Percentiles rank a stretch among this genome's conserved stretches.
These are phyloP conservation scores for Ramalina peruviana DNA, from an alignment of 495 filamentous ascomycete genomes.

Conservation along the genomic window DNA sequence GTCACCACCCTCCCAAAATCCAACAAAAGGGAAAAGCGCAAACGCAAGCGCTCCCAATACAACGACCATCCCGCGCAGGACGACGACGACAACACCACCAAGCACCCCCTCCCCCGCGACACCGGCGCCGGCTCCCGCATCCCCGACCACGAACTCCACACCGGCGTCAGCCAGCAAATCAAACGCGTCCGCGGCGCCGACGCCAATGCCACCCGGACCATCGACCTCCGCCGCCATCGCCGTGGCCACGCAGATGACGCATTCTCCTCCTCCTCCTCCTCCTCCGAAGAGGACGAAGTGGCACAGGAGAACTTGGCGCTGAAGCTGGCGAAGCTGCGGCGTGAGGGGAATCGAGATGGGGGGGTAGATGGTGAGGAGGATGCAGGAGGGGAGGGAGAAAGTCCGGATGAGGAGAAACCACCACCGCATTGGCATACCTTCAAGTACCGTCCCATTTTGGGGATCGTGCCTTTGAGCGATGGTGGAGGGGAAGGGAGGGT, in stretches of 20 bases:
- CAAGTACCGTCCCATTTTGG: constrained; percentile 84
- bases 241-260: too few relatives aligned
- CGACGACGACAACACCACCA: constrained; percentile 3
- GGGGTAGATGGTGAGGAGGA: constrained; percentile 25
- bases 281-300: constrained; percentile 14
- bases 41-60: constrained; percentile 31
- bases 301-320: not conserved
- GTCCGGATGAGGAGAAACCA: constrained; percentile 2
- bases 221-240: constrained; percentile 22
- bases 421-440: constrained; percentile 57
- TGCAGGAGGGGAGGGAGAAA: not conserved
- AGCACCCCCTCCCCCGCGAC: constrained; percentile 28
- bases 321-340: constrained; percentile 16
- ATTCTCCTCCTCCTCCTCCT: too few relatives aligned
- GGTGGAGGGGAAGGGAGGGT: constrained; percentile 26
- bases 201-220: constrained; percentile 6
- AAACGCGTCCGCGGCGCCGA: constrained; percentile 35
- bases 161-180: constrained; percentile 46
- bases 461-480: constrained; percentile 56
- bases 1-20: not conserved
- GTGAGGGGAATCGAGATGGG: constrained; percentile 22
- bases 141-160: constrained; percentile 37
- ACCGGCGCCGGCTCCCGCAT: constrained; percentile 50
- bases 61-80: constrained; percentile 23
- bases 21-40: constrained; percentile 11